Evolutionary conservation across 768 basidiomycete species (phyloP).

Genomic region (Suillus spraguei): DNA sequence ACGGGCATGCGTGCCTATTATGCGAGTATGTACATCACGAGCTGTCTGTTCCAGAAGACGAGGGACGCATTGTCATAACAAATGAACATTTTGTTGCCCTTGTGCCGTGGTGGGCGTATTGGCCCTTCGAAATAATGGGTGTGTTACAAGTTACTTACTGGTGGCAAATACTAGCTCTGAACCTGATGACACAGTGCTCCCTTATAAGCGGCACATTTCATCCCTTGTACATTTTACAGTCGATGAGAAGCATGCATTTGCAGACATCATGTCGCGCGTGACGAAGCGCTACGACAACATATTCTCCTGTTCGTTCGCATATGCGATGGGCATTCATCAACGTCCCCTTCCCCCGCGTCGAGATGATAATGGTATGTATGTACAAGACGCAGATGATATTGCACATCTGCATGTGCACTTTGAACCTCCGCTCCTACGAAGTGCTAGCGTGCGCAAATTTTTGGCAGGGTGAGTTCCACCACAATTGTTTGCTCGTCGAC

Average conservation of each 20-base stretch:
- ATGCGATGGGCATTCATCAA: constrained; percentile 95
- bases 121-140: constrained; percentile 89
- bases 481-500: not conserved
- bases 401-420: constrained; percentile 91
- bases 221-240: constrained; percentile 61
- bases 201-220: constrained; percentile 77
- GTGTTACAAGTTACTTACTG: constrained; percentile 17
- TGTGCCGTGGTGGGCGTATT: constrained; percentile 95
- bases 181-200: constrained; percentile 54
- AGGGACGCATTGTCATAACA: constrained; percentile 66
- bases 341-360: constrained; percentile 55
- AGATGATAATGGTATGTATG: constrained; percentile 25
- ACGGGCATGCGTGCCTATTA: constrained; percentile 67
- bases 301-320: constrained; percentile 87
- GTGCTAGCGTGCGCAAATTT: constrained; percentile 84
- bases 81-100: constrained; percentile 82
- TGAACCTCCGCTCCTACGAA: constrained; percentile 80
- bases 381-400: constrained; percentile 49
- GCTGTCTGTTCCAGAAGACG: constrained; percentile 38
- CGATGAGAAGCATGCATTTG: constrained; percentile 65
- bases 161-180: not conserved
- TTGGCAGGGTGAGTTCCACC: constrained; percentile 70
- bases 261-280: constrained; percentile 63
- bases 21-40: constrained; percentile 82
- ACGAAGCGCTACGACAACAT: constrained; percentile 77